Evolutionary conservation across 2,329 filamentous ascomycete species (phyloP).

Genomic region (Trichoderma sp.): DNA sequence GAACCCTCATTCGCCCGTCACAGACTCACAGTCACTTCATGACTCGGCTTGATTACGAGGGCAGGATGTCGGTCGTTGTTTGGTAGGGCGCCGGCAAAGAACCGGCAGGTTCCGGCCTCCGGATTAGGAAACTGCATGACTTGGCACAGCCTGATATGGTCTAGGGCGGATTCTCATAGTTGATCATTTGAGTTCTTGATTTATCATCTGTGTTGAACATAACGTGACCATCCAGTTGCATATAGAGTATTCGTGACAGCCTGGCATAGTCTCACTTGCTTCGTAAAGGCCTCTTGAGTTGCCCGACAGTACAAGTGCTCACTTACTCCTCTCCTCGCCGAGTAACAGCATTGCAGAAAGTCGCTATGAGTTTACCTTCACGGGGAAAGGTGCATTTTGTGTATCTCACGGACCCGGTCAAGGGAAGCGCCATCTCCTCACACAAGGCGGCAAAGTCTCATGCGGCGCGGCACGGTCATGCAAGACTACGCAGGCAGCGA

Average conservation of each 20-base stretch:
- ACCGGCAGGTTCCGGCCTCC: background rate
- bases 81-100: background rate
- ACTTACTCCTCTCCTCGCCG: background rate
- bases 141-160: background rate
- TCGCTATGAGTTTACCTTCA: background rate
- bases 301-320: background rate
- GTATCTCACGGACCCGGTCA: constrained; percentile 16
- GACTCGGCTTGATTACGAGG: background rate
- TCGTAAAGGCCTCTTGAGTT: background rate
- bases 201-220: background rate
- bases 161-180: background rate
- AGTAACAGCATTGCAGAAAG: no score
- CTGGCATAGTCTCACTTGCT: no score
- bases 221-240: no score
- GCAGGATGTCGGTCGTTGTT: no score
- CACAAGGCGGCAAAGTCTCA: constrained; percentile 20
- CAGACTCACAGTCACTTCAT: no score
- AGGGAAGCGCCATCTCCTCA: constrained; percentile 7
- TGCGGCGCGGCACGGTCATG: constrained; percentile 21
- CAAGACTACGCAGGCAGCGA: constrained; percentile 15
- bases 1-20: background rate
- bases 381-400: constrained; percentile 12
- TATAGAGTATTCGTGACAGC: no score
- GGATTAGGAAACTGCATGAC: constrained; percentile 17
- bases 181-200: background rate